Evolutionary conservation across 768 basidiomycete species (phyloP), one percentile per base, ranked within the genome.

Genomic region (Macrocybe gigantea): DNA sequence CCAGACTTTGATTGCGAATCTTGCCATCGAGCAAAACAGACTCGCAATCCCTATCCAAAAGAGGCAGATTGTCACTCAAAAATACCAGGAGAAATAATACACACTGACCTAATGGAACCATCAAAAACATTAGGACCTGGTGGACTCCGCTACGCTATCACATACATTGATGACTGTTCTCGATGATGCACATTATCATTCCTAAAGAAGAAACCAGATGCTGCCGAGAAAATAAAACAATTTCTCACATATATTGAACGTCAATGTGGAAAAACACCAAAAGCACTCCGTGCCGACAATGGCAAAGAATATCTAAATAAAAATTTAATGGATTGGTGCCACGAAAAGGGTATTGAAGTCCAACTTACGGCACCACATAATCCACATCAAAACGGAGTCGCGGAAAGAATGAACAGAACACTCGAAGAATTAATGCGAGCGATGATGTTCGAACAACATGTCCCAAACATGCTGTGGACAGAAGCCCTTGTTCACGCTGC

Each of bases 121-220:
- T n/a, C n/a, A n/a, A n/a, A n/a, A n/a, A n/a, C n/a, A n/a, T n/a
- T n/a, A n/a, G n/a, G n/a, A n/a, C n/a, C n/a, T n/a, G 58, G 60
- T 0, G 61, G 65, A 22, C 46, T 56, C 5, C 32, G 40, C 1
- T 74, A 75, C 42, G 68, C 64, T 43, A 50, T 67, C 11, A 64
- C 60, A 0, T 74, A 66, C 49, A 70, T 56, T 0, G 42, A 43
- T 11, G 11, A n/a, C 15, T 32, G 34, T 32, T 53, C 65, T 0
- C 5, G 30, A 10, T 8, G 30, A 6, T n/a, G 31, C 6, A 29
- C 34, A 14, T 30, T 43, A 14, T 43, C 56, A 32, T 60, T 62
- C 41, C 15, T 59, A 2, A 37, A 41, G 12, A 5, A 43, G 5
- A 59, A 60, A 44, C 50, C 50, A 1, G 53, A 60, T 2, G 38